Percentiles rank a stretch among this genome's conserved stretches.
These are phyloP conservation scores for Pinus taeda DNA, from an alignment of 75 land plant genomes.

Conservation along the genomic window DNA sequence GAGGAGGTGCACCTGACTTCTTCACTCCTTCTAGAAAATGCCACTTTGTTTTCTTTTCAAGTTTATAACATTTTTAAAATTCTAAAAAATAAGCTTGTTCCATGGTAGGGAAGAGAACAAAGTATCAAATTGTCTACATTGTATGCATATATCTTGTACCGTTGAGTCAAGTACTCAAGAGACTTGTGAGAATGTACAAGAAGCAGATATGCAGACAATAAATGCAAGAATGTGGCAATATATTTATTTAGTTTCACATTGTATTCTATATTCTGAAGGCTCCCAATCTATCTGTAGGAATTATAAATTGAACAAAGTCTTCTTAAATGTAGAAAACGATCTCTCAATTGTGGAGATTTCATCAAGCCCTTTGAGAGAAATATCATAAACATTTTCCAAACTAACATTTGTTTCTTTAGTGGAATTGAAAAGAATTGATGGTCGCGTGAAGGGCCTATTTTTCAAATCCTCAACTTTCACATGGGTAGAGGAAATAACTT, in stretches of 20 bases:
- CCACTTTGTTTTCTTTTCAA: constrained; percentile 83
- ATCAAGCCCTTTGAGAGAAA: constrained; percentile 74
- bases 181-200: constrained; percentile 63
- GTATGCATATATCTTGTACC: constrained; percentile 67
- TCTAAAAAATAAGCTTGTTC: constrained; percentile 78
- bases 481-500: constrained; percentile 41
- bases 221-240: constrained; percentile 52
- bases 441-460: constrained; percentile 52
- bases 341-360: constrained; percentile 37
- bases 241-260: constrained; percentile 56
- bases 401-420: constrained; percentile 80
- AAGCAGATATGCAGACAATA: constrained; percentile 61
- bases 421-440: constrained; percentile 80
- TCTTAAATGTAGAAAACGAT: constrained; percentile 47
- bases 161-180: constrained; percentile 84
- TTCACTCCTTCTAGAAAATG: constrained; percentile 76
- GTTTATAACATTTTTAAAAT: constrained; percentile 71
- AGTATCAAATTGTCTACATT: constrained; percentile 80
- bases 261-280: constrained; percentile 50
- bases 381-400: constrained; percentile 44
- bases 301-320: constrained; percentile 61
- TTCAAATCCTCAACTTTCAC: constrained; percentile 17
- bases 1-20: constrained; percentile 77
- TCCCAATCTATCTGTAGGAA: constrained; percentile 71
- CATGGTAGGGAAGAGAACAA: constrained; percentile 83